Conservation (phyloP, 208 protist species). For the Leishmania guyanensis region DNA sequence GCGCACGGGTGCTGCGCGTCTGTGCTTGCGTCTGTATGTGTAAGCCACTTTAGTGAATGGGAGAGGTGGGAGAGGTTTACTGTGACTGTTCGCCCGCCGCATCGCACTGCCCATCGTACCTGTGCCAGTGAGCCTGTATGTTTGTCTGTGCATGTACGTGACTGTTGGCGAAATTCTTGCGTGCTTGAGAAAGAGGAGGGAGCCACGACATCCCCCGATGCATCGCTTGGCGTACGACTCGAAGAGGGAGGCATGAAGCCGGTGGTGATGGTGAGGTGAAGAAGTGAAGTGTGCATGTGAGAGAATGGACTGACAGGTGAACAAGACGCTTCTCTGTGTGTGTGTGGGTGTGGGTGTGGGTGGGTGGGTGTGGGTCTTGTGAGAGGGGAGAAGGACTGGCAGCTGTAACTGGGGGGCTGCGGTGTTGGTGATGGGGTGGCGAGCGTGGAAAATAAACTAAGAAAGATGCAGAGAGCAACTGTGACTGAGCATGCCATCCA, state of each 20-base stretch:
- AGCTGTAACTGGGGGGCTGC: background rate
- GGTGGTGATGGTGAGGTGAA: background rate
- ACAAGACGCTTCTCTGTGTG: background rate
- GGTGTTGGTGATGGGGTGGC: background rate
- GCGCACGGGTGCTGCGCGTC: background rate
- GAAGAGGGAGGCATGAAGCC: background rate
- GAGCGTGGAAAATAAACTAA: background rate
- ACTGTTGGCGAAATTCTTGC: background rate
- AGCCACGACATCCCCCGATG: background rate
- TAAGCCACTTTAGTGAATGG: slow-evolving; percentile 2
- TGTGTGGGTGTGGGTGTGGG: background rate
- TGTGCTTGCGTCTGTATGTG: slow-evolving; percentile 3
- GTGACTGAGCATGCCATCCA: background rate
- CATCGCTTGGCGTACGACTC: background rate
- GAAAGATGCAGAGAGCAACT: background rate
- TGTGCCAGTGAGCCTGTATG: background rate
- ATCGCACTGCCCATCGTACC: background rate
- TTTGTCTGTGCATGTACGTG: background rate
- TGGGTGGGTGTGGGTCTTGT: background rate
- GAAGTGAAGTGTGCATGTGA: background rate
- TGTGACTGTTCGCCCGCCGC: background rate
- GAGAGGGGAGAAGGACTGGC: background rate
- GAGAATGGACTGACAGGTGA: background rate
- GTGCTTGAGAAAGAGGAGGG: background rate
- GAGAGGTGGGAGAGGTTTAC: background rate